These are phyloP conservation scores for Populus hybrid DNA, from an alignment of 441 rosid genomes.

Conservation along the genomic window DNA sequence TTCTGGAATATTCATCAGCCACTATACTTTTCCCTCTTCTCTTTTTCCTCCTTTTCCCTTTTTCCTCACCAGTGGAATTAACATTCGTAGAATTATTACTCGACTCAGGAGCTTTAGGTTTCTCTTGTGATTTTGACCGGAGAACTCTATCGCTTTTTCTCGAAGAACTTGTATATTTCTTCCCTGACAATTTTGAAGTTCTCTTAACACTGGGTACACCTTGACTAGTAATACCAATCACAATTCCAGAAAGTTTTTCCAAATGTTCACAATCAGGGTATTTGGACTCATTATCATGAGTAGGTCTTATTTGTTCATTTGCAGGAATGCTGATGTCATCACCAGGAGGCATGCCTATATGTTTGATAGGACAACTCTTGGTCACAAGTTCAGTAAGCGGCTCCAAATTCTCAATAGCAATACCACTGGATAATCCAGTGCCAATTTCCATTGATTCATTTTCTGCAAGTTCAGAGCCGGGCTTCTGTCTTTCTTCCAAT, in stretches of 20 bases:
- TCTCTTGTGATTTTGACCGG: conserved; percentile 38
- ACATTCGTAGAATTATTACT: conserved; percentile 16
- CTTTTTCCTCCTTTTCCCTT: conserved; percentile 30
- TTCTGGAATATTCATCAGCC: conserved; percentile 70
- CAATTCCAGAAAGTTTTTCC: conserved; percentile 26
- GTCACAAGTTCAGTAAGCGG: conserved; percentile 8
- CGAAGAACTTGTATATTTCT: conserved; percentile 34
- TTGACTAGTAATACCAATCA: conserved; percentile 13
- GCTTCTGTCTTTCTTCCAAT: conserved; percentile 5
- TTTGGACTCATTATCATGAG: conserved; percentile 20
- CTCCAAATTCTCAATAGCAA: conserved; percentile 10
- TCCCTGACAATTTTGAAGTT: conserved; percentile 30
- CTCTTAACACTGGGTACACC: conserved; percentile 25
- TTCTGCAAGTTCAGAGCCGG: conserved; percentile 15
- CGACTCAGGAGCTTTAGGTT: conserved; percentile 34
- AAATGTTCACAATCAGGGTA: conserved; percentile 28
- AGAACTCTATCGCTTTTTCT: conserved; percentile 42
- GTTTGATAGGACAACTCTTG: conserved; percentile 18
- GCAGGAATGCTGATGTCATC: conserved; percentile 13
- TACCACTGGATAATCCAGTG: conserved; percentile 12
- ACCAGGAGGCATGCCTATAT: conserved; percentile 25
- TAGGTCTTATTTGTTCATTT: conserved; percentile 18
- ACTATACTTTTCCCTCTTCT: conserved; percentile 26
- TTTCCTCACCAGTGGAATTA: conserved; percentile 31
- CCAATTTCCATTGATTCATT: conserved; percentile 3